Conservation (phyloP, 768 basidiomycete species). For the Psilocybe cyanescens region DNA sequence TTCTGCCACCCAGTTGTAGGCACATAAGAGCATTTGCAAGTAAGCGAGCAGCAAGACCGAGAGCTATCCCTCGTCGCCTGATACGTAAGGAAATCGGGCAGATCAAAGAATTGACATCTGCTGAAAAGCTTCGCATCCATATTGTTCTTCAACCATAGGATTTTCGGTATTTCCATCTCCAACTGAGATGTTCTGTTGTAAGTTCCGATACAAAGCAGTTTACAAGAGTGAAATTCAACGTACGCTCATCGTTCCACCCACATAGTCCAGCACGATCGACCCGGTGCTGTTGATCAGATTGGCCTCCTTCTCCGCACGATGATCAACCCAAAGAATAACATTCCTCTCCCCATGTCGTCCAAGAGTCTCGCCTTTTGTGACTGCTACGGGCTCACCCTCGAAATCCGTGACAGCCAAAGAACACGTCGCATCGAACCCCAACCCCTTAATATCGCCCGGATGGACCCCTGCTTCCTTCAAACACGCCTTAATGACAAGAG, state of each 20-base stretch:
- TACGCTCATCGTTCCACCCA: constrained; percentile 96
- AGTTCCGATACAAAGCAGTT: background rate
- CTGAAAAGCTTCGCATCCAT: constrained; percentile 77
- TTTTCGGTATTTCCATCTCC: constrained; percentile 98
- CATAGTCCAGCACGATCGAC: constrained; percentile 88
- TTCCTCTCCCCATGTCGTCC: constrained; percentile 78
- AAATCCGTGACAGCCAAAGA: constrained; percentile 86
- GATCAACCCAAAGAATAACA: constrained; percentile 96
- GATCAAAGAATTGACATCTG: constrained; percentile 83
- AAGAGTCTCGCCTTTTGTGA: constrained; percentile 69
- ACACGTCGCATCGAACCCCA: constrained; percentile 97
- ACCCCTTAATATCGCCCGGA: constrained; percentile 72
- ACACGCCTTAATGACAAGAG: constrained; percentile 62
- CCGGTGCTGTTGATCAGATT: constrained; percentile 85
- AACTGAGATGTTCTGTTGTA: constrained; percentile 50
- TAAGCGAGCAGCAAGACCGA: constrained; percentile 90
- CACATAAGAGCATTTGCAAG: constrained; percentile 93
- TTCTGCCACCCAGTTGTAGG: constrained; percentile 88
- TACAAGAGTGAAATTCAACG: constrained; percentile 22
- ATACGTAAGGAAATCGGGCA: constrained; percentile 97
- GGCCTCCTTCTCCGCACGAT: constrained; percentile 92
- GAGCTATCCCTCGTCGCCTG: constrained; percentile 76
- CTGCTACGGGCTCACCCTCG: constrained; percentile 71
- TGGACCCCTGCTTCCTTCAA: constrained; percentile 58
- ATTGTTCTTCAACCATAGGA: constrained; percentile 93